Base-by-base conservation (phyloP, 345 rosid genomes). In the Arabidopsis suecica region DNA sequence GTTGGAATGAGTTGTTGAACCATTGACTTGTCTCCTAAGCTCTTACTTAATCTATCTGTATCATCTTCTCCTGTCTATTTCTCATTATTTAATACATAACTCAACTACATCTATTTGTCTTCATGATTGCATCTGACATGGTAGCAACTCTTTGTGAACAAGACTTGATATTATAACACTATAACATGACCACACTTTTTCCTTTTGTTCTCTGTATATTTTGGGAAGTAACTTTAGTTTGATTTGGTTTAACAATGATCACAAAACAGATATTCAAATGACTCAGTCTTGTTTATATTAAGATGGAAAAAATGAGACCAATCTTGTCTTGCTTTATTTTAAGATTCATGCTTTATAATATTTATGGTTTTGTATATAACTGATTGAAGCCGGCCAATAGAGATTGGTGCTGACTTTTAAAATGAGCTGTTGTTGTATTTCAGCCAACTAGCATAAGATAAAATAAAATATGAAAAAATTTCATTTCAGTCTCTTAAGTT, bases 11-110 rank as follows among this genome's bases (percentile, higher is more conserved):
- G 81, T 66, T 78, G 81, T 78, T 78, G 51, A 66, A 16, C 23
- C 78, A 66, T 72, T 72, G 81, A 78, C 81, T 78, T 78, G 73
- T 78, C 81, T 60, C 78, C 74, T 72, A 78, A 65, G 61, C 71
- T 66, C 77, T 36, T 72, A 66, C 77, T 60, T 69, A 72, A 72
- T 72, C 81, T 66, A 78, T 72, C 78, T 78, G 81, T 78, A 72
- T 78, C 73, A 72, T 78, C 57, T 59, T 66, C 62, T 70, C 30
- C 47, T 77, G 71, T 77, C 65, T 65, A 37, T 5, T 45, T 36
- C 45, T 28, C 54, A 14, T 78, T 71, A 59, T 65, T 72, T 65
- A 58, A 22, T 72, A 59, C 73, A 60, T 9, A 50, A 3, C 11
- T 20, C 25, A 51, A 42, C 18, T 50, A 45, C 40, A 34, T n/a